Base-by-base conservation (phyloP, 768 basidiomycete species). In the Russula brevipes region DNA sequence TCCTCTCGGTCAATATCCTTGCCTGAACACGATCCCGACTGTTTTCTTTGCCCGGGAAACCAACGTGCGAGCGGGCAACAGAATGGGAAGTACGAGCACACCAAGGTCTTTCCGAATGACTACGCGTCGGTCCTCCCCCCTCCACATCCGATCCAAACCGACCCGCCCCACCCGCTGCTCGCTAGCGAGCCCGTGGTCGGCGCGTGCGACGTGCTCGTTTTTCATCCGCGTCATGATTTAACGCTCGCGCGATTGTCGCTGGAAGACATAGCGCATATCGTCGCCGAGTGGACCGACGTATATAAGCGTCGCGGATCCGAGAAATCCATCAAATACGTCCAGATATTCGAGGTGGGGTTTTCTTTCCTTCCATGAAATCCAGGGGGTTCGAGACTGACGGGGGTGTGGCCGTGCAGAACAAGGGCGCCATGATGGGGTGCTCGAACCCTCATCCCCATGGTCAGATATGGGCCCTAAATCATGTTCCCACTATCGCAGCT, bases 361-460 rank as follows among this genome's bases (percentile, higher is more conserved):
- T 30, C 35, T 31, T 57, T 46, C 16, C 11, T 39, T 16, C 41
- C 24, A 24, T 24, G 16, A 12, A 19, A 14, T 4, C 4, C 19
- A 30, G 4, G 39, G 17, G 24, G 24, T 24, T 44, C 31, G 41
- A 55, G 16, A 59, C 58, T 51, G 3, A 62, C 41, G 16, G 12
- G 16, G n/a, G 38, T 6, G 16, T 24, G n/a, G 5, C 11, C 9
- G 45, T 45, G n/a, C 68, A 93, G 87, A 94, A 94, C 74, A 95
- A 94, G 75, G 94, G 94, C 2, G 75, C 87, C 3, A 94, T 93
- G 79, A 95, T 95, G 94, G 94, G 94, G 11, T 95, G 92, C 71
- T 92, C 89, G 7, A 96, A 95, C 70, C 91, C 93, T 31, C 94
- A 96, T 72, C 93, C 94, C 0, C 94, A 96, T 72, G 91, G 93